Base-by-base conservation (phyloP, 768 basidiomycete species). In the Auricularia cornea region DNA sequence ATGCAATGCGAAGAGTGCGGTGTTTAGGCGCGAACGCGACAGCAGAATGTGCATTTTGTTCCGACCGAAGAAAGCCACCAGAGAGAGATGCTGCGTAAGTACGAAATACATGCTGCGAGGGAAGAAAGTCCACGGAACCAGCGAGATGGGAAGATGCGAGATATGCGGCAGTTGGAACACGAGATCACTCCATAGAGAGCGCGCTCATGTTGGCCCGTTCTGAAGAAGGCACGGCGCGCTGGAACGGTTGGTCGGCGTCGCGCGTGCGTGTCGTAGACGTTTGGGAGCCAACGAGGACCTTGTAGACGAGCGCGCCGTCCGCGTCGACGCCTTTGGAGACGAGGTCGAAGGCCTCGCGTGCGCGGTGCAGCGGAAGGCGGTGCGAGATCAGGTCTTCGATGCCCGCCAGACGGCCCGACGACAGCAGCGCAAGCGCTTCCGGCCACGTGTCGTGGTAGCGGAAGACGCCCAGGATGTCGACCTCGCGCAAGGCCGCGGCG, bases 381-480 rank as follows among this genome's bases (percentile, higher is more conserved):
- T 94, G 91, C 12, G 92, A 92, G 64, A 96, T 81, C 71, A 97
- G 82, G 72, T 86, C 86, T 66, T 83, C 82, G 52, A 90, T 77
- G 66, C 85, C 83, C 41, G 78, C 75, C 38, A 93, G 80, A 67
- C 80, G 80, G 33, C 89, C 89, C 3, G 85, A 83, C 18, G 81
- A 81, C n/a, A 94, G 83, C 10, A 98, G 81, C 2, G 80, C 76
- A 54, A 98, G 78, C 26, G 95, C 96, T n/a, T 84, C 84, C 23
- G 90, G 85, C 73, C 96, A 98, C 11, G 92, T 94, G 77, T 93
- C 86, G 64, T 88, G 88, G 70, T 94, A 94, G 33, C 92, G 84
- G 83, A 97, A 97, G 40, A 89, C 90, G 67, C 94, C 95, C 65
- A 86, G 84, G 69, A 98, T 85, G 74, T 98, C 94, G 64, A 98